Percentiles rank a stretch among this genome's conserved stretches.
These are phyloP conservation scores for Candida ipomoeae DNA, from an alignment of 805 yeast species.

Conservation along the genomic window DNA sequence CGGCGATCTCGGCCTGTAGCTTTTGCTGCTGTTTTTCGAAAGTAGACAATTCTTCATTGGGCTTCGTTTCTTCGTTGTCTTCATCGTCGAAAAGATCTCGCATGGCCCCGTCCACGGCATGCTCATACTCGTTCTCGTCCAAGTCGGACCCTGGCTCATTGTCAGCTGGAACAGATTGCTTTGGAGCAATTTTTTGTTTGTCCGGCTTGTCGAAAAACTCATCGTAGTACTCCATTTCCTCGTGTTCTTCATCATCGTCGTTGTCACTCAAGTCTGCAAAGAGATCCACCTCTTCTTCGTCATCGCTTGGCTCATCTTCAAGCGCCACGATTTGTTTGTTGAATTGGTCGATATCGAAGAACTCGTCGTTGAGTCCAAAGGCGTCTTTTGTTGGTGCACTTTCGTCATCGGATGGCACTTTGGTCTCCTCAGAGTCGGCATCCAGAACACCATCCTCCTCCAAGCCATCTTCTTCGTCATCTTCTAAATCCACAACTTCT, in stretches of 20 bases:
- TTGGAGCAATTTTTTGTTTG: constrained; percentile 19
- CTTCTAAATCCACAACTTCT: not conserved
- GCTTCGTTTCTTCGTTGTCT: constrained; percentile 13
- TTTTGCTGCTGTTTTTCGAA: constrained; percentile 79
- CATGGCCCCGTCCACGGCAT: constrained; percentile 58
- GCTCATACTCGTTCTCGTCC: constrained; percentile 58
- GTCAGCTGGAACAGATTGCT: constrained; percentile 37
- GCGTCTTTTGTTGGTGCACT: constrained; percentile 37
- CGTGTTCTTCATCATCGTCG: constrained; percentile 32
- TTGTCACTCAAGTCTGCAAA: constrained; percentile 27
- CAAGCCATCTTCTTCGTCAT: constrained; percentile 9
- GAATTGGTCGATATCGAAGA: constrained; percentile 82
- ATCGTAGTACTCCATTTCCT: constrained; percentile 55
- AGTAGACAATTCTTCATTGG: constrained; percentile 51
- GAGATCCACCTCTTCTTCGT: constrained; percentile 40
- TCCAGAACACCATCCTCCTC: constrained; percentile 15
- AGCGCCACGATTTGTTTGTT: constrained; percentile 67
- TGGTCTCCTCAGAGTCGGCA: constrained; percentile 15
- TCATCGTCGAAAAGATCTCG: constrained; percentile 56
- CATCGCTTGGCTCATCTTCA: constrained; percentile 43
- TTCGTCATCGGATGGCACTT: constrained; percentile 12
- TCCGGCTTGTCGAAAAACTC: constrained; percentile 60
- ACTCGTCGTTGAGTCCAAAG: constrained; percentile 74
- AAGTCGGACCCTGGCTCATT: constrained; percentile 28
- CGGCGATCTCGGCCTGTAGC: constrained; percentile 70